Percentiles rank a stretch among this genome's conserved stretches.
Conservation (phyloP, 2,329 filamentous ascomycete genomes). For the Colletotrichum echinochloae region DNA sequence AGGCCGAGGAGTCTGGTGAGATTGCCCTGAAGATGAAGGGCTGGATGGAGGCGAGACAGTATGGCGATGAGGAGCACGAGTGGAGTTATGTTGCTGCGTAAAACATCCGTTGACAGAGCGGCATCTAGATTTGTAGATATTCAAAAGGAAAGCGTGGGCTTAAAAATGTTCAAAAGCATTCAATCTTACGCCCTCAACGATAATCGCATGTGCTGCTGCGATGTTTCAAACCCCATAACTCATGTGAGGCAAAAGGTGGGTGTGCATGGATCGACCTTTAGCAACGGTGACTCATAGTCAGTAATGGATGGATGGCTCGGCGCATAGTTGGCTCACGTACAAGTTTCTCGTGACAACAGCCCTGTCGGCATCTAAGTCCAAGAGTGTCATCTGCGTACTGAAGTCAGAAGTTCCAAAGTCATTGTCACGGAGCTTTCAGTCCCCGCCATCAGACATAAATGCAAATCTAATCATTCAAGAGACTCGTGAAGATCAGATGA, state of each 20-base stretch:
- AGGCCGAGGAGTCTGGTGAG: conserved; percentile 87
- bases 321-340: too few species aligned
- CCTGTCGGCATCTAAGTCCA: too few species aligned
- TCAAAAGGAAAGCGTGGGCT: conserved; percentile 31
- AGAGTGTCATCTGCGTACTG: not conserved
- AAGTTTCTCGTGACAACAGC: not conserved
- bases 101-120: conserved; percentile 38
- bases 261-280: not conserved
- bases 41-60: conserved; percentile 97
- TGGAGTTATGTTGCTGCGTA: conserved; percentile 77
- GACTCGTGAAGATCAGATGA: conserved; percentile 26
- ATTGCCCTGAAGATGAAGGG: conserved; percentile 89
- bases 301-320: not conserved
- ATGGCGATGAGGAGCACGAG: conserved; percentile 89
- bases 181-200: not conserved
- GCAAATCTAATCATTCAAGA: conserved; percentile 37
- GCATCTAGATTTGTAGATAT: conserved; percentile 33
- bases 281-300: not conserved
- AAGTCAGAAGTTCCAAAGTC: not conserved
- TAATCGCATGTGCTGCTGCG: not conserved
- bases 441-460: conserved; percentile 16
- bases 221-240: not conserved
- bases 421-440: not conserved
- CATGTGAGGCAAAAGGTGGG: not conserved
- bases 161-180: conserved; percentile 31